These are phyloP conservation scores for Vinca minor DNA, from an alignment of 257 asterid species.

Conservation along the genomic window DNA sequence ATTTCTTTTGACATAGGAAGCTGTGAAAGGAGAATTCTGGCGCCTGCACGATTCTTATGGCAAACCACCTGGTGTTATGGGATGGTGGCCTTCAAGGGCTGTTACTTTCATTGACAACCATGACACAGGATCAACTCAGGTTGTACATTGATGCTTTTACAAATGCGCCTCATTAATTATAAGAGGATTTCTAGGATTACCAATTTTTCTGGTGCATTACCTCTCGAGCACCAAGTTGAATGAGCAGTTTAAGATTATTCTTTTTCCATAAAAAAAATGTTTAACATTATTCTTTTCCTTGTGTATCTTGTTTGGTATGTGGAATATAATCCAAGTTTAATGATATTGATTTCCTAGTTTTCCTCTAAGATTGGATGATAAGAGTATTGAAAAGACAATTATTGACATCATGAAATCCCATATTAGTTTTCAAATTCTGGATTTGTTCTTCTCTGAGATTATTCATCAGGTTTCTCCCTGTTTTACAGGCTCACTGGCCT, in stretches of 20 bases:
- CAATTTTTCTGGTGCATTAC: slow-evolving; percentile 1
- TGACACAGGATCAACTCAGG: slow-evolving; percentile 99
- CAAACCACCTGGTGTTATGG: slow-evolving; percentile 89
- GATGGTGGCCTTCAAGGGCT: slow-evolving; percentile 96
- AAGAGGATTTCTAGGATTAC: not conserved
- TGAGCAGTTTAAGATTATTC: not conserved
- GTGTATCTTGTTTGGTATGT: not conserved
- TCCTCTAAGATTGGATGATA: not conserved
- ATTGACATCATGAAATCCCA: not conserved
- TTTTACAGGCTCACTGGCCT: slow-evolving; percentile 92
- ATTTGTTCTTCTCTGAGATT: not conserved
- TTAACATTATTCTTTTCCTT: not conserved
- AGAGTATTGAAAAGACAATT: not conserved
- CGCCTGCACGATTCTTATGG: slow-evolving; percentile 78
- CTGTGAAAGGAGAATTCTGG: slow-evolving; percentile 91
- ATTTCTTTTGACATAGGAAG: slow-evolving; percentile 43
- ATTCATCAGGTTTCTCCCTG: slow-evolving; percentile 9
- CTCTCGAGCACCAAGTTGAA: not conserved
- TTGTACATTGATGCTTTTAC: slow-evolving; percentile 12
- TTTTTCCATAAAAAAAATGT: too few species aligned
- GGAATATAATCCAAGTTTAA: not conserved
- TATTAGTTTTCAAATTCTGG: not conserved
- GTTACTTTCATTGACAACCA: slow-evolving; percentile 92
- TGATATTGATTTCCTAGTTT: slow-evolving; percentile 1
- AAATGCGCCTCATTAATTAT: not conserved